Evolutionary conservation across 257 asterid species (phyloP).

Genomic region (Solanum lignicaule): DNA sequence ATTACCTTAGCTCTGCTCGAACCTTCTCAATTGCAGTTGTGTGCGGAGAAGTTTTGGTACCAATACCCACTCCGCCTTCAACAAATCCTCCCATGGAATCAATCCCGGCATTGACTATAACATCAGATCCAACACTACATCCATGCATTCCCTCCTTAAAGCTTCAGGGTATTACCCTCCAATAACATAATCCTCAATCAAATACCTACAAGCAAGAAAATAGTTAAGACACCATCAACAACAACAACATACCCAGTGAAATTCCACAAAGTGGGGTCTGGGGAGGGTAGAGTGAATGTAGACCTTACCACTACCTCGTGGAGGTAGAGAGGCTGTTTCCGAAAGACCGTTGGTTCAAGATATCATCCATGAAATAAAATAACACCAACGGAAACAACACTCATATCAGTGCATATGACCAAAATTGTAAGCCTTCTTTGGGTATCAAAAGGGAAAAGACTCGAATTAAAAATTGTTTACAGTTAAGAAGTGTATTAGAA

Average conservation of each 20-base stretch:
- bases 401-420: neutral
- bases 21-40: conserved; percentile 60
- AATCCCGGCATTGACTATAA: conserved; percentile 76
- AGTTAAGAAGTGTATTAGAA: neutral
- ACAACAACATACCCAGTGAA: neutral
- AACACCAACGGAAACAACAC: neutral
- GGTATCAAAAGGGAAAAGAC: neutral
- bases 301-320: neutral
- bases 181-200: conserved; percentile 22
- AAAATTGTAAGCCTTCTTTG: neutral
- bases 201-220: conserved; percentile 20
- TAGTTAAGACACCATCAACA: neutral
- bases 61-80: conserved; percentile 70
- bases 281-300: neutral
- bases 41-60: conserved; percentile 52
- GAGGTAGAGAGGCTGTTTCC: neutral
- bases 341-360: neutral
- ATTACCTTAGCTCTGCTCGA: conserved; percentile 77
- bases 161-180: conserved; percentile 30
- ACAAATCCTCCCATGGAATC: conserved; percentile 95
- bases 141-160: conserved; percentile 60
- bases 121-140: conserved; percentile 54
- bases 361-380: neutral
- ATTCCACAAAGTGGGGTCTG: neutral
- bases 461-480: neutral